Evolutionary conservation across 1,284 basidiomycete species (phyloP).

Genomic region (Ceratobasidium sp.): DNA sequence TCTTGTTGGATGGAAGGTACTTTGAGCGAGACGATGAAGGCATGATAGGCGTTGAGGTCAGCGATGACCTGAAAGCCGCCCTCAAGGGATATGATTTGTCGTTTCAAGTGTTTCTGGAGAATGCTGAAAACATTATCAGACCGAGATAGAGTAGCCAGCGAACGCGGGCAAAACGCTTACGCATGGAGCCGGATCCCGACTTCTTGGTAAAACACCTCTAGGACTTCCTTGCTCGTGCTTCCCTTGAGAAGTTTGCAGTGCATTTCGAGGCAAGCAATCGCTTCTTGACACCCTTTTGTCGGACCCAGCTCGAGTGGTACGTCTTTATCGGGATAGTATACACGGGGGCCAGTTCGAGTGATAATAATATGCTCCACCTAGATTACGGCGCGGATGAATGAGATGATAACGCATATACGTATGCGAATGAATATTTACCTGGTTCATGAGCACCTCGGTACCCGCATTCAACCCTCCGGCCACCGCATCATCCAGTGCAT

Average conservation of each 20-base stretch:
- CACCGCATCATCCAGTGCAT: conserved; percentile 90
- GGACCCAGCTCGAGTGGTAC: conserved; percentile 81
- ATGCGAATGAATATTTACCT: conserved; percentile 64
- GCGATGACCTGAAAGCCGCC: conserved; percentile 97
- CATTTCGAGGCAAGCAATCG: conserved; percentile 86
- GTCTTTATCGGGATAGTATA: conserved; percentile 91
- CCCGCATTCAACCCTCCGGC: conserved; percentile 94
- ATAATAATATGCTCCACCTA: conserved; percentile 94
- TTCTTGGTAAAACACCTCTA: conserved; percentile 98
- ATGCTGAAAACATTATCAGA: conserved; percentile 68
- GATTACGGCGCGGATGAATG: not conserved
- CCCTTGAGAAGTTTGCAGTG: conserved; percentile 93
- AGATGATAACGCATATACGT: not conserved
- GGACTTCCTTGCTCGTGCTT: conserved; percentile 93
- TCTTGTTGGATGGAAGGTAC: conserved; percentile 81
- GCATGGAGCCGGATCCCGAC: conserved; percentile 92
- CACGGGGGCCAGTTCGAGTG: conserved; percentile 84
- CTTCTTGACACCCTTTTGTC: conserved; percentile 87
- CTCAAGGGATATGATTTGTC: conserved; percentile 92
- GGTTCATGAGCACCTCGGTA: conserved; percentile 95
- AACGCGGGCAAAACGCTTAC: conserved; percentile 63
- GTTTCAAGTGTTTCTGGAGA: conserved; percentile 95
- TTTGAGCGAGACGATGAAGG: conserved; percentile 88
- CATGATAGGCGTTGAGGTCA: conserved; percentile 93
- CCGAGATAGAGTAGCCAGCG: not conserved